A percentile compares a stretch with the other conserved stretches of the same genome.
Evolutionary conservation across 169 alveolate genomes (phyloP).

Genomic region (Plasmodium malariae): DNA sequence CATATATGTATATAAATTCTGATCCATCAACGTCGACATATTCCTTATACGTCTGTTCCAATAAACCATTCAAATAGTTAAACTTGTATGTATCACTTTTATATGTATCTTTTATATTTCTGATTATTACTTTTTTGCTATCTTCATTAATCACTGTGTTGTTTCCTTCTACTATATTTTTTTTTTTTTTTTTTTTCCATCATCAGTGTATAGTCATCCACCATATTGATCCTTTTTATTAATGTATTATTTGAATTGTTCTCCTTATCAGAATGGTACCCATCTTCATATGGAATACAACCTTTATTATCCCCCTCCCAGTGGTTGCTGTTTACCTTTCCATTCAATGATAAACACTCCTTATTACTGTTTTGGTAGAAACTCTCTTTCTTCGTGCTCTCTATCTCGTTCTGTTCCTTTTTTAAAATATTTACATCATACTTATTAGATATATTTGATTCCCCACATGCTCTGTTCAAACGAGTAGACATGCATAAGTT

Average conservation of each 20-base stretch:
- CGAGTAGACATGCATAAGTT: no score
- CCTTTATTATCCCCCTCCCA: not conserved
- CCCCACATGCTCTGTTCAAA: no score
- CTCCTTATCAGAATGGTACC: not conserved
- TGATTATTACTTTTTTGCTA: constrained; percentile 34
- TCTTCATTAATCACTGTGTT: not conserved
- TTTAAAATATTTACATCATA: no score
- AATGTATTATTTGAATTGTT: not conserved
- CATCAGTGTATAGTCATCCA: not conserved
- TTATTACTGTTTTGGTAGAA: no score
- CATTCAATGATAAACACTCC: no score
- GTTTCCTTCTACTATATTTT: not conserved
- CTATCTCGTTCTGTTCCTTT: no score
- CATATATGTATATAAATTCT: constrained; percentile 44
- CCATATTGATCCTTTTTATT: not conserved
- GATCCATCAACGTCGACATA: constrained; percentile 37
- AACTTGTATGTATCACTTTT: constrained; percentile 5
- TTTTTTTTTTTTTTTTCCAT: not conserved
- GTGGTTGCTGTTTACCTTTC: not conserved
- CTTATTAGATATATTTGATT: no score
- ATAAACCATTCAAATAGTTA: constrained; percentile 33
- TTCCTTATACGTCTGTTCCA: constrained; percentile 41
- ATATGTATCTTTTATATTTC: not conserved
- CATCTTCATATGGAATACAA: no score
- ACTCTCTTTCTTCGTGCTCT: no score